phyloP scores from a whole-genome alignment of 2,329 filamentous ascomycete species.

The Diatrype stigma region DNA sequence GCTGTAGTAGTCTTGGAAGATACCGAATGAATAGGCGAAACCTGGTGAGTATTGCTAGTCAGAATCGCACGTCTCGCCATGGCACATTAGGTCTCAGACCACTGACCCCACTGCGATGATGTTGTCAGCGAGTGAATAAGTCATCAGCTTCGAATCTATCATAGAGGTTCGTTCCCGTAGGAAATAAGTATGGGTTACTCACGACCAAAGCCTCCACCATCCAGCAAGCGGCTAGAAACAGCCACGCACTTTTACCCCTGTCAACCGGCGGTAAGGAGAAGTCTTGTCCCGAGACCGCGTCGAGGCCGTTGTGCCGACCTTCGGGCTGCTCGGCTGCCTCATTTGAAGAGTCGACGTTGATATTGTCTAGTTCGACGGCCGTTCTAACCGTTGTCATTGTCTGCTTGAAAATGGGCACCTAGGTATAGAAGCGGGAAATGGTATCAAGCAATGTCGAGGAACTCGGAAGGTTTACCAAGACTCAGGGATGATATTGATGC shows the following conservation, averaged over 20 bases:
- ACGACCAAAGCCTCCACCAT: constrained; percentile 48
- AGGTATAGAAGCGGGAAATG: no score
- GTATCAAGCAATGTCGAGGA: no score
- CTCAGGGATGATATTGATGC: no score
- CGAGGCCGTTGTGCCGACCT: neutral
- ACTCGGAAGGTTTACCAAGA: no score
- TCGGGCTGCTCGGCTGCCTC: neutral
- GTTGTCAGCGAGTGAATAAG: neutral
- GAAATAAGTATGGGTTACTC: constrained; percentile 32
- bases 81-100: no score
- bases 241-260: neutral
- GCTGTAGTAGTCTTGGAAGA: constrained; percentile 41
- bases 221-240: neutral
- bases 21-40: constrained; percentile 33
- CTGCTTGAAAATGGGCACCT: no score
- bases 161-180: neutral
- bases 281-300: neutral
- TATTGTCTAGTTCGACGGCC: neutral
- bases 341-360: neutral
- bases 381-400: neutral
- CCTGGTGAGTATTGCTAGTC: constrained; percentile 14
- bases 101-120: constrained; percentile 6
- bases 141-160: neutral
- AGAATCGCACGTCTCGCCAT: no score
- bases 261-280: neutral